Base-by-base conservation (phyloP, 2,329 filamentous ascomycete genomes). In the Rachicladosporium sp. region DNA sequence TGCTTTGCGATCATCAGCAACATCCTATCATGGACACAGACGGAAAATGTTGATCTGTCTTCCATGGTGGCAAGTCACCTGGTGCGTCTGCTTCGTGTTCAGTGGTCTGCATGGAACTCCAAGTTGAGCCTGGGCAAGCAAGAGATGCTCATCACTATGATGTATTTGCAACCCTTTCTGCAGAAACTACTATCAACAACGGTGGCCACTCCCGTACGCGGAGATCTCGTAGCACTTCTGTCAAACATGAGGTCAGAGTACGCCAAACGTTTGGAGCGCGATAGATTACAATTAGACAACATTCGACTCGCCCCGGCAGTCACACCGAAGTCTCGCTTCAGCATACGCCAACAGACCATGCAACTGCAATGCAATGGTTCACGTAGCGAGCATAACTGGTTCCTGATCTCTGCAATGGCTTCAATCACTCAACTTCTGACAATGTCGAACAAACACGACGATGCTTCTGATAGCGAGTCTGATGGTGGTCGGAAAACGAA, bases 181-280 rank as follows among this genome's bases (percentile, higher is more conserved):
- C 44, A 51, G 6, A 54, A 52, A 29, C 47, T 60, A 2, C 49
- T 65, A 23, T 47, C 53, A 5, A 40, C 46, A 13, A 43, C 50
- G 10, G 38, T 43, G 10, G 37, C 33, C 6, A 29, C 45, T 11
- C 27, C 40, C n/a, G 33, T 59, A 13, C 40, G 43, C 10, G 13
- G 38, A 31, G 56, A 59, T 13, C 31, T 93, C 4, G 74, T 80
- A 46, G 72, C 73, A n/a, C 60, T 95, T 2, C 56, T 78, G 29
- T 79, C 87, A 33, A 68, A 72, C 3, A 62, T 98, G n/a, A 81
- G 80, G 65, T 64, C 65, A 6, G 89, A 95, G 52, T 96, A 96
- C 59, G 69, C 75, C 3, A 78, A 70, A 46, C 73, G 86, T 43
- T 69, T 76, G 29, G 77, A 82, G 36, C 76, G 76, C 43, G 78